A percentile compares a stretch with the other conserved stretches of the same genome.
Conservation (phyloP, 2,329 filamentous ascomycete species). For the Endoconidiophora laricicola region DNA sequence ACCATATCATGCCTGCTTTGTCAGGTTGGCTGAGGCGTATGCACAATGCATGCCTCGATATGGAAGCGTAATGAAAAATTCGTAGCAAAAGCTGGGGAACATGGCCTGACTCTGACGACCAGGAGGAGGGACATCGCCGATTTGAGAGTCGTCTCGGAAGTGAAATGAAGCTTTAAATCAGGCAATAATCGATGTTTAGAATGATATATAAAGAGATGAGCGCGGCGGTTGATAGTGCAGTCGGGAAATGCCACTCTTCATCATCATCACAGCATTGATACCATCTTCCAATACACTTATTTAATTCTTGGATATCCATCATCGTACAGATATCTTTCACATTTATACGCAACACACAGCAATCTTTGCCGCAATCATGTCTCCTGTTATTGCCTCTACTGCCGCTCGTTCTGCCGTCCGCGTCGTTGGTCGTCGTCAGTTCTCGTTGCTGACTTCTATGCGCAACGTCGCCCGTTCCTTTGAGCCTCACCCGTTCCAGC, state of each 20-base stretch:
- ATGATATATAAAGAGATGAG: background rate
- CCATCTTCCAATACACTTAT: background rate
- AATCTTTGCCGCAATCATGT: slow-evolving; percentile 1
- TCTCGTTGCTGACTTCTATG: slow-evolving; percentile 21
- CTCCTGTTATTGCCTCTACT: slow-evolving; percentile 1
- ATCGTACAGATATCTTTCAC: background rate
- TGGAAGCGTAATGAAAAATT: too few relatives aligned
- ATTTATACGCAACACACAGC: background rate
- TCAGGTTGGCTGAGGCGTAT: background rate
- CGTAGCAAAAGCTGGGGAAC: background rate
- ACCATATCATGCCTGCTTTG: background rate
- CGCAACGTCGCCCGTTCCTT: slow-evolving; percentile 20
- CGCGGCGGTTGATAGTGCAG: background rate
- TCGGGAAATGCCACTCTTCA: background rate
- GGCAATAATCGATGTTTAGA: too few relatives aligned
- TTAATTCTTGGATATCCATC: background rate
- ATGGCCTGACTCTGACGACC: slow-evolving; percentile 3
- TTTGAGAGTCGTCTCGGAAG: background rate
- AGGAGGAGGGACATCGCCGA: background rate
- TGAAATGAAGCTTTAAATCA: background rate
- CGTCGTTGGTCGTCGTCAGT: slow-evolving; percentile 19
- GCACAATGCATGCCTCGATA: too few relatives aligned
- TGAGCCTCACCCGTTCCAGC: slow-evolving; percentile 23
- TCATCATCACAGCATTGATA: background rate
- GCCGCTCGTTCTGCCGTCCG: slow-evolving; percentile 15